Evolutionary conservation across 495 filamentous ascomycete species (phyloP).

Genomic region (Xanthoparmelia taractica): DNA sequence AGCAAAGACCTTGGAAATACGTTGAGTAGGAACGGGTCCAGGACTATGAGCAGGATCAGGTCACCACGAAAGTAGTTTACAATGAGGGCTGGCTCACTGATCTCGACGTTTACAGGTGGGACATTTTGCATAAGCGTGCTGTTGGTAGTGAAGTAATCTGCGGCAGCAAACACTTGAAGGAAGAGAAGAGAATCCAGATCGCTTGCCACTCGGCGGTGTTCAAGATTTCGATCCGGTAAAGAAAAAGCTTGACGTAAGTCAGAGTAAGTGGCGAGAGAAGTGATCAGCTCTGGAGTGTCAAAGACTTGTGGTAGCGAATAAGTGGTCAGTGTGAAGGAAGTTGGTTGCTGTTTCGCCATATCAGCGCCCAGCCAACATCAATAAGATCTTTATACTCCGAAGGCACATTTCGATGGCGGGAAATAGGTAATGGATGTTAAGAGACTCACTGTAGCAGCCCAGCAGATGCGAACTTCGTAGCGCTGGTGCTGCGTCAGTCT

Average conservation of each 20-base stretch:
- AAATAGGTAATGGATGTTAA: neutral
- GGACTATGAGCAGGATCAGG: conserved; percentile 39
- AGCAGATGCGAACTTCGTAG: conserved; percentile 91
- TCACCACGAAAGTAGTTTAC: conserved; percentile 1
- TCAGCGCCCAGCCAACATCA: neutral
- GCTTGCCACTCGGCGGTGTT: neutral
- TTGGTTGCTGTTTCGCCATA: conserved; percentile 64
- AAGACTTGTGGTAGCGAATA: conserved; percentile 53
- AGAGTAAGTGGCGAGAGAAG: conserved; percentile 58
- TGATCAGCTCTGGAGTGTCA: conserved; percentile 51
- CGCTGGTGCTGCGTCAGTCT: conserved; percentile 62
- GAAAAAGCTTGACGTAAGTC: conserved; percentile 37
- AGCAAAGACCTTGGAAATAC: conserved; percentile 62
- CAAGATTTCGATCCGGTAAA: neutral
- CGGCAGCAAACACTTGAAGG: conserved; percentile 65
- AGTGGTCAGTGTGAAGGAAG: conserved; percentile 61
- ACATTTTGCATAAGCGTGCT: conserved; percentile 65
- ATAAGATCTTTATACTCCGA: neutral
- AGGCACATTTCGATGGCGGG: neutral
- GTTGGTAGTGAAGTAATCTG: conserved; percentile 76
- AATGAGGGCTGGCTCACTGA: conserved; percentile 42
- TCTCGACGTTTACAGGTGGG: conserved; percentile 68
- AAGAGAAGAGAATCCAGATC: conserved; percentile 46
- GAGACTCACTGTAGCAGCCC: conserved; percentile 75
- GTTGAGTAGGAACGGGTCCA: conserved; percentile 77